Conservation (phyloP, 805 yeast species). For the Saturnispora galanensis region DNA sequence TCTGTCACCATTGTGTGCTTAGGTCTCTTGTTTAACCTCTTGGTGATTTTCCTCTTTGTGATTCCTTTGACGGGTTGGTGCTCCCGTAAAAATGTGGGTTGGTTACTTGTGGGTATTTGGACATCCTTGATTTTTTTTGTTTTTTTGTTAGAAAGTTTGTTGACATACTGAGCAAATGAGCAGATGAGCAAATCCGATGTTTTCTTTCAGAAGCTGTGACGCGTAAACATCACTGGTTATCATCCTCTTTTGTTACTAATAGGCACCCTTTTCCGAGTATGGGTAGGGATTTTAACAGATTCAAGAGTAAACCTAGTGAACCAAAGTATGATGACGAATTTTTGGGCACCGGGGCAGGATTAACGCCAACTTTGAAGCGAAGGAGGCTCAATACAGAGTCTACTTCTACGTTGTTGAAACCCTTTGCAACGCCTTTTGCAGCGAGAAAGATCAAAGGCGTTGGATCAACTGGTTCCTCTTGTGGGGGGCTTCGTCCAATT, state of each 20-base stretch:
- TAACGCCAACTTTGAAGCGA: conserved; percentile 47
- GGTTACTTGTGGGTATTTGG: conserved; percentile 33
- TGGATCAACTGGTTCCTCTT: too few relatives aligned
- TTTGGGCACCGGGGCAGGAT: conserved; percentile 63
- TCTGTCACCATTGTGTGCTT: conserved; percentile 34
- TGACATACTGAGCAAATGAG: conserved; percentile 5
- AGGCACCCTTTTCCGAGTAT: neutral
- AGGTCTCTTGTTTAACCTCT: conserved; percentile 30
- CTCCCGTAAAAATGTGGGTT: conserved; percentile 32
- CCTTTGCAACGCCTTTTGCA: conserved; percentile 57
- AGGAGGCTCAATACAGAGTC: conserved; percentile 42
- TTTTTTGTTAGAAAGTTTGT: conserved; percentile 19
- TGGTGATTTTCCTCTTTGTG: conserved; percentile 26
- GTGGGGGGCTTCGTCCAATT: conserved; percentile 1
- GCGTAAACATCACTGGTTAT: neutral
- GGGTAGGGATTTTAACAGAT: conserved; percentile 11
- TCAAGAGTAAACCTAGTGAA: conserved; percentile 13
- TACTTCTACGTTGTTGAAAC: conserved; percentile 44
- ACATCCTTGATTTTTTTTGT: conserved; percentile 28
- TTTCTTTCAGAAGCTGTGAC: neutral
- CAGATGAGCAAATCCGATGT: neutral
- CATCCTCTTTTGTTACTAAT: neutral
- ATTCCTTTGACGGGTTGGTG: conserved; percentile 36
- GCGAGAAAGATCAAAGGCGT: too few relatives aligned
- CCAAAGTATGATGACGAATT: conserved; percentile 24